Conservation (phyloP, 1,139 yeast genomes). For the Sugiyamaella neomexicana region DNA sequence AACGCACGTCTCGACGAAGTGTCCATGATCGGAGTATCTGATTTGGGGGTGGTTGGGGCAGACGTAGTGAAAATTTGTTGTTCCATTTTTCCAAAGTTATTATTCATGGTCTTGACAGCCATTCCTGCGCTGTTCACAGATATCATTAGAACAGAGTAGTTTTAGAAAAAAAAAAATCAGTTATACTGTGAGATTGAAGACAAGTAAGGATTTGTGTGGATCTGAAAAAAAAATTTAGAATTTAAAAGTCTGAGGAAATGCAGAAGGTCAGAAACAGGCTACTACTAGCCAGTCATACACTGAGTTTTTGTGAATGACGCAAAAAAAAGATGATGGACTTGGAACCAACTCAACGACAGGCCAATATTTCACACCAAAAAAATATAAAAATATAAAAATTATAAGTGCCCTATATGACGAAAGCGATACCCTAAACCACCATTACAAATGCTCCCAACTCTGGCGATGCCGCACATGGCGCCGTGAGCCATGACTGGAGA, state of each 20-base stretch:
- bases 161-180: no score
- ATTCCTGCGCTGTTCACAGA: slow-evolving; percentile 5
- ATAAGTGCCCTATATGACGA: background rate
- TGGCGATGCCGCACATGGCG: background rate
- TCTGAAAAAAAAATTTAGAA: no score
- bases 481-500: background rate
- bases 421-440: background rate
- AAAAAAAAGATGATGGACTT: no score
- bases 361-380: background rate
- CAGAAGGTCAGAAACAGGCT: no score
- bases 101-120: background rate
- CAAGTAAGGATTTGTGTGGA: no score
- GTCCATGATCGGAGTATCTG: background rate
- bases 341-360: background rate
- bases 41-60: background rate
- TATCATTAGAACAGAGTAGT: slow-evolving; percentile 3
- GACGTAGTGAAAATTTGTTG: background rate
- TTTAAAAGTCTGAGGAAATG: no score
- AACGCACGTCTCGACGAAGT: background rate
- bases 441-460: background rate
- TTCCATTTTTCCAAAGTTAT: background rate
- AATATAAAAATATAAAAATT: no score
- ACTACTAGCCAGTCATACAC: no score
- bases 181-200: no score
- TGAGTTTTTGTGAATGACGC: no score